Percentiles rank a stretch among this genome's conserved stretches.
Conservation (phyloP, 2,329 filamentous ascomycete genomes). For the Coleophoma eucalyptorum region DNA sequence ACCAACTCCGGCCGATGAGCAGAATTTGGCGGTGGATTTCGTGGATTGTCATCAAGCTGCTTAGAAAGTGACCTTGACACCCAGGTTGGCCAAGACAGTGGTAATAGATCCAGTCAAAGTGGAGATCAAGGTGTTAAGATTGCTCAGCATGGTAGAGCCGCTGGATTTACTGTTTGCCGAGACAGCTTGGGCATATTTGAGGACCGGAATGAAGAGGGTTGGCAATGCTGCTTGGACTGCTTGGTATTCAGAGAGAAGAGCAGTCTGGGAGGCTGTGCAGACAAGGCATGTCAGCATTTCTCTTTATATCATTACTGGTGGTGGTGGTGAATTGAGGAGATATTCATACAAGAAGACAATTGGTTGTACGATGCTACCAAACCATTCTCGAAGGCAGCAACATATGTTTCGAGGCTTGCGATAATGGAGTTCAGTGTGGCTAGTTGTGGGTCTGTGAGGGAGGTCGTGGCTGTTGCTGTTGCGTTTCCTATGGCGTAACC, state of each 20-base stretch:
- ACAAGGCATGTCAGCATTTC: neutral
- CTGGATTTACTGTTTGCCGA: too few species aligned
- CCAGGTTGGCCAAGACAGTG: too few species aligned
- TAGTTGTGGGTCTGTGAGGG: neutral
- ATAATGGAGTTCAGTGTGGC: neutral
- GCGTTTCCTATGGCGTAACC: neutral
- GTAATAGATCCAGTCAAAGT: too few species aligned
- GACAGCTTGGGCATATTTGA: neutral
- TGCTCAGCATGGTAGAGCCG: neutral
- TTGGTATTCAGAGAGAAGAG: neutral
- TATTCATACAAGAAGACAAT: neutral
- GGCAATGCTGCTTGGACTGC: neutral
- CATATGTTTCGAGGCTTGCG: neutral
- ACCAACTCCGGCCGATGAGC: too few species aligned
- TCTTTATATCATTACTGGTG: neutral
- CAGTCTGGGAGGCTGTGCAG: neutral
- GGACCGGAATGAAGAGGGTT: neutral
- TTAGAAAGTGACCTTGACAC: too few species aligned
- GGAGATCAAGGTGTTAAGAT: neutral
- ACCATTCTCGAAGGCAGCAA: neutral
- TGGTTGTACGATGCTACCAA: neutral
- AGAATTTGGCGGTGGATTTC: too few species aligned
- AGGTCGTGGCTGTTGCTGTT: neutral
- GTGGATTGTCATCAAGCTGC: too few species aligned
- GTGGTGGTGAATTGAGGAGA: too few species aligned